Base-by-base conservation (phyloP, 1,139 yeast genomes). In the Pneumocystis sp. region DNA sequence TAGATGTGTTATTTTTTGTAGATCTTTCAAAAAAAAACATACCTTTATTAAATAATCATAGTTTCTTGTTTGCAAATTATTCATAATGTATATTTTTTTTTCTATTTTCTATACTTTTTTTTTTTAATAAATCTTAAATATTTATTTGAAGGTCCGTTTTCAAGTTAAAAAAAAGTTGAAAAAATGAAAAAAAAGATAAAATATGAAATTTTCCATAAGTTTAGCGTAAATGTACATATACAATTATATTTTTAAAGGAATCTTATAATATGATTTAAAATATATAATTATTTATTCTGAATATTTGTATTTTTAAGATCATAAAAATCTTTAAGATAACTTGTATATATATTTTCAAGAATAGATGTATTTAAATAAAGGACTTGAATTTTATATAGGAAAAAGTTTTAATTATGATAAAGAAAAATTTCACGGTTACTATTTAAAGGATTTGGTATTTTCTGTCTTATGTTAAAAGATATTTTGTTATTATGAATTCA, bases 401-500 rank as follows among this genome's bases (percentile, higher is more conserved):
- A 63, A 45, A 69, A 60, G 1, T 75, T 75, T 35, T 70, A 70
- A 19, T 67, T 68, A 40, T 66, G 65, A 61, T 72, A 71, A n/a
- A 61, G 64, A 42, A n/a, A 5, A 31, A 5, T 31, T 3, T 60
- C 67, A 19, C 62, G 61, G 17, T 44, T 65, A 34, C 70, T 69
- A 59, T 71, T 70, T 67, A 73, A 1, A 75, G 65, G 10, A 44
- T 19, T 19, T 21, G 56, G 4, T 50, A 50, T 50, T 50, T 50
- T 63, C 81, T 76, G 65, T 63, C 8, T n/a, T n/a, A 44, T 44
- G 19, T 21, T 10, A 44, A 44, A 19, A 63, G 35, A 66, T 70
- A 69, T 2, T 97, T 98, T 8, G 79, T 76, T 4, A 89, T 70
- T 1, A 81, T 71, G 57, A 86, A 85, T 67, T 79, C 81, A 64